Evolutionary conservation across 352 stramenopile species (phyloP).

Genomic region (Globisporangium echinulatum): DNA sequence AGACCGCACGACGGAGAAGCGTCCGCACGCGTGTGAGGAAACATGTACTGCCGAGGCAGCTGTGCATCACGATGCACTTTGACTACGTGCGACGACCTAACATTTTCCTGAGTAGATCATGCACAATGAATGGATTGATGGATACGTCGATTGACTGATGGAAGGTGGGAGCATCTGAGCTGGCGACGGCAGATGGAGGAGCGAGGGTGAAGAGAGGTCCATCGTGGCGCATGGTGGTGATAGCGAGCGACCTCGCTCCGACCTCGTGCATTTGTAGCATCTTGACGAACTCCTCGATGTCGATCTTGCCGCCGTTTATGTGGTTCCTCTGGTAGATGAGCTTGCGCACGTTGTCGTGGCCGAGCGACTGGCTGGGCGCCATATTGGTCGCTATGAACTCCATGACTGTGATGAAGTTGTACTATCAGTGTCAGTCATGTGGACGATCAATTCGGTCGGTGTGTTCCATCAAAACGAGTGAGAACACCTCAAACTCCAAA

Average conservation of each 20-base stretch:
- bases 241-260: neutral
- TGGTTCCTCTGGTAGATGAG: conserved; percentile 71
- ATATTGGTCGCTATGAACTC: conserved; percentile 74
- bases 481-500: no score
- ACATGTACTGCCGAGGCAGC: no score
- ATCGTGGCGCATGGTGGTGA: neutral
- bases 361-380: conserved; percentile 56
- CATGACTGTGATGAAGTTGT: conserved; percentile 63
- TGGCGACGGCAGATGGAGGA: no score
- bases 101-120: no score
- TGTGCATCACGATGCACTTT: no score
- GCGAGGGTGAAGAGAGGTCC: no score
- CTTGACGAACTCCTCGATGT: conserved; percentile 61
- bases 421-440: conserved; percentile 56
- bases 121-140: neutral
- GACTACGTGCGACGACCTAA: no score
- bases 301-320: conserved; percentile 71
- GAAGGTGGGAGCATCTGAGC: no score
- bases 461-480: no score
- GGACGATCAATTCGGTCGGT: conserved; percentile 53
- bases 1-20: no score
- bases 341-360: conserved; percentile 68
- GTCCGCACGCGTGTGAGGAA: no score
- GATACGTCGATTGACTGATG: neutral
- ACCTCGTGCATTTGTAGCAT: conserved; percentile 76